These are phyloP conservation scores for Vanderwaltozyma yarrowii DNA, from an alignment of 805 yeast species.

Conservation along the genomic window DNA sequence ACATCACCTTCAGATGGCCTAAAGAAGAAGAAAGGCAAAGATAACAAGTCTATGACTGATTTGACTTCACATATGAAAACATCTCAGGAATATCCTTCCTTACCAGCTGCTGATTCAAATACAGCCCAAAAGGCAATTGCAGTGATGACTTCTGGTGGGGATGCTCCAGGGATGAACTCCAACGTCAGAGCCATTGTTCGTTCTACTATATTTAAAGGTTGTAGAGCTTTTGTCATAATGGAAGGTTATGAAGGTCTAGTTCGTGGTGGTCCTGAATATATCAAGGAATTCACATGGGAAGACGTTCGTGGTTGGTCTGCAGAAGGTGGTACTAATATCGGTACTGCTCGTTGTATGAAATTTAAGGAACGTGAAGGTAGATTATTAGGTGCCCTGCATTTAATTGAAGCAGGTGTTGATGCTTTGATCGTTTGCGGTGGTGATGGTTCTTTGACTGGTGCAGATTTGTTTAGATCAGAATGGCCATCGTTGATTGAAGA, in stretches of 20 bases:
- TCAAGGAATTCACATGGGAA: constrained; percentile 57
- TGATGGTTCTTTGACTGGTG: constrained; percentile 76
- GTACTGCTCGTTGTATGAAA: constrained; percentile 64
- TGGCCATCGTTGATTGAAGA: constrained; percentile 66
- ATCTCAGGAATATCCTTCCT: constrained; percentile 11
- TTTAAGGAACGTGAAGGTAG: constrained; percentile 60
- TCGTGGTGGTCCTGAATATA: constrained; percentile 42
- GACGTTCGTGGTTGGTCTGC: constrained; percentile 63
- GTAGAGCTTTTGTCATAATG: constrained; percentile 55
- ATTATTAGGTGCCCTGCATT: constrained; percentile 49
- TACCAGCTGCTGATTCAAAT: constrained; percentile 5
- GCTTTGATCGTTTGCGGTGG: constrained; percentile 76
- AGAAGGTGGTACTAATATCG: constrained; percentile 67
- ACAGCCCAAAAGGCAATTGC: constrained; percentile 40
- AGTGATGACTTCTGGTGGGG: constrained; percentile 76
- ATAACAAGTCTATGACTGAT: constrained; percentile 16
- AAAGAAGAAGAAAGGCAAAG: constrained; percentile 4
- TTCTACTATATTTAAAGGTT: constrained; percentile 51
- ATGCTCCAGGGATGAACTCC: constrained; percentile 73
- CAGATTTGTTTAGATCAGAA: constrained; percentile 63
- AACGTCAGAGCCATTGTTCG: constrained; percentile 64
- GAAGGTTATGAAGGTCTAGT: constrained; percentile 71
- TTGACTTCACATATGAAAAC: constrained; percentile 11
- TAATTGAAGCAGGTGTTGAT: constrained; percentile 62
- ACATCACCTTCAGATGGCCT: constrained; percentile 9